Conservation (phyloP, 441 rosid genomes). For the Monsonia emarginata region DNA sequence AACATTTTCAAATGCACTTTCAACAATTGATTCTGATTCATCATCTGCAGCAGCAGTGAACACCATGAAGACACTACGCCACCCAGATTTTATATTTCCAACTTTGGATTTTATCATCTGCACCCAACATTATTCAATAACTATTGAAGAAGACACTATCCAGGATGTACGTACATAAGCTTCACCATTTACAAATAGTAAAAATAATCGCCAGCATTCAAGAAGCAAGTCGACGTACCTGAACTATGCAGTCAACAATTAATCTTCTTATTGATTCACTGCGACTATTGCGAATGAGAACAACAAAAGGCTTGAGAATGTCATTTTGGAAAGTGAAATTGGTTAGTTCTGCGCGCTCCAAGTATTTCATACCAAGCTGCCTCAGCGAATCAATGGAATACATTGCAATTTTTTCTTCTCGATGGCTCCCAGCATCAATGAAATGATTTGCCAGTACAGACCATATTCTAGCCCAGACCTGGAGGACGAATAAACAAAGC, state of each 20-base stretch:
- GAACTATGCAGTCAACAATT: constrained; percentile 97
- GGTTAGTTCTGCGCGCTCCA: constrained; percentile 94
- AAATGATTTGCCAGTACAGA: constrained; percentile 94
- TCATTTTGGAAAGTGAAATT: constrained; percentile 98
- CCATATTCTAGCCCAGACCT: constrained; percentile 99
- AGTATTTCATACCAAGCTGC: constrained; percentile 95
- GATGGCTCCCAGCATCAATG: constrained; percentile 96
- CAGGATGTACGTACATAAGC: not conserved
- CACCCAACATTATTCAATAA: constrained; percentile 21
- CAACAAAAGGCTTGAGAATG: constrained; percentile 94
- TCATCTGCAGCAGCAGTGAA: constrained; percentile 98
- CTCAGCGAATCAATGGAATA: constrained; percentile 97
- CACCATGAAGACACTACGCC: constrained; percentile 98
- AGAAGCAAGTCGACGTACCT: constrained; percentile 39
- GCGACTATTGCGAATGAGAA: constrained; percentile 88
- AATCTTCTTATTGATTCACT: constrained; percentile 82
- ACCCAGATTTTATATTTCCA: constrained; percentile 97
- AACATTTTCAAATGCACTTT: constrained; percentile 96
- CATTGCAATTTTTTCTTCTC: constrained; percentile 94
- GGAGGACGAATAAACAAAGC: constrained; percentile 27
- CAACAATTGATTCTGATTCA: constrained; percentile 84
- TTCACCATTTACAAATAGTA: not conserved
- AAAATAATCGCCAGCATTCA: constrained; percentile 7
- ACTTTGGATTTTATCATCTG: constrained; percentile 99
- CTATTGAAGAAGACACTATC: not conserved